A percentile compares a stretch with the other conserved stretches of the same genome.
Evolutionary conservation across 2,329 filamentous ascomycete genomes (phyloP).

Genomic region (Fusarium bulbicola): DNA sequence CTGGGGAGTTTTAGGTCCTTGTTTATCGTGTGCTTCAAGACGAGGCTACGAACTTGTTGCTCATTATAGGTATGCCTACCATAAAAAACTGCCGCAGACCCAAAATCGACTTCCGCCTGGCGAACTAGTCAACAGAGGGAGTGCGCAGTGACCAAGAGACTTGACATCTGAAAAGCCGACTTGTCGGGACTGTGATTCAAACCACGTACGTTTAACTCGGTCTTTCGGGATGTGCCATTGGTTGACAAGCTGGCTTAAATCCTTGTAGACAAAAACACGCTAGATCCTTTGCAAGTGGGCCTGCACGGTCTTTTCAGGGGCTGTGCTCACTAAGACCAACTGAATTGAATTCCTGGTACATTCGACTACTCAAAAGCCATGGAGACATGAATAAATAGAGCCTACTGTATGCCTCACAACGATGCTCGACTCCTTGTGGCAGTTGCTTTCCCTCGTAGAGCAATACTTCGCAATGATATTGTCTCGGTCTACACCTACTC

Average conservation of each 20-base stretch:
- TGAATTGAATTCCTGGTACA: background rate
- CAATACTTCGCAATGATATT: background rate
- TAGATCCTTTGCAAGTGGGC: background rate
- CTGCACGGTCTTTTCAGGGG: background rate
- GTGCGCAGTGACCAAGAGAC: no score
- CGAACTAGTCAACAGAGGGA: fast-evolving
- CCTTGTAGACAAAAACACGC: background rate
- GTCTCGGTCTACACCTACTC: background rate
- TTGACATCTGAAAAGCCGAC: fast-evolving
- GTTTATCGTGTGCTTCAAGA: no score
- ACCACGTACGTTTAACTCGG: no score
- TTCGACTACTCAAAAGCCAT: no score
- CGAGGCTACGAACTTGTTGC: no score
- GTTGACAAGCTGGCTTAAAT: no score
- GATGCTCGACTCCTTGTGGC: background rate
- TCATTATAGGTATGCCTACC: no score
- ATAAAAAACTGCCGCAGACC: no score
- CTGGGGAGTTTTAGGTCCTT: no score
- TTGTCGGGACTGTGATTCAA: no score
- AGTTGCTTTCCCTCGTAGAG: fast-evolving
- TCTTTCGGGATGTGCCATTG: background rate
- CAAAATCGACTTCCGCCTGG: no score
- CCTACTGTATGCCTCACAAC: fast-evolving
- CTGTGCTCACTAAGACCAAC: background rate
- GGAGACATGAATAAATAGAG: background rate